phyloP scores from a whole-genome alignment of 1,284 basidiomycete genomes.

The Termitomyces sp. region DNA sequence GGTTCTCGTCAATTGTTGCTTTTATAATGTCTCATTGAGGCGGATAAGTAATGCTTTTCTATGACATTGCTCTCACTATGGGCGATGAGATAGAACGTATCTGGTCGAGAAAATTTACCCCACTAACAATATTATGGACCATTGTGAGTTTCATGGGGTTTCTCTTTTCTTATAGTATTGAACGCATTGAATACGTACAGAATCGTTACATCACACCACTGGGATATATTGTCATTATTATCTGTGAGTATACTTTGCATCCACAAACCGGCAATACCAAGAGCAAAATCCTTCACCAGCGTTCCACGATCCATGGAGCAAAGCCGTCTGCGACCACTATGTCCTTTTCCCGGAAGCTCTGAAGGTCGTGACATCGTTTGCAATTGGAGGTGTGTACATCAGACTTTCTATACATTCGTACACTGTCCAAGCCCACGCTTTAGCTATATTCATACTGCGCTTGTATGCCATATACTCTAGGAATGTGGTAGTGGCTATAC shows the following conservation, averaged over 20 bases:
- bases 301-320: conserved; percentile 30
- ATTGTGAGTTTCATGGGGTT: conserved; percentile 19
- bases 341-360: conserved; percentile 31
- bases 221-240: conserved; percentile 30
- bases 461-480: conserved; percentile 29
- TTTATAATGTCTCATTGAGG: neutral
- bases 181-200: conserved; percentile 14
- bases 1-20: neutral
- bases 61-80: conserved; percentile 30
- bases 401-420: neutral
- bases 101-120: conserved; percentile 25
- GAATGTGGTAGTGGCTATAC: conserved; percentile 17
- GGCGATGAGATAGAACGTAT: conserved; percentile 30
- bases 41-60: conserved; percentile 32
- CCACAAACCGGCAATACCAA: neutral
- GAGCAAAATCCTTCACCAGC: conserved; percentile 16
- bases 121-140: conserved; percentile 28
- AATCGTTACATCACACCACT: conserved; percentile 29
- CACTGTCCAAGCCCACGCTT: neutral
- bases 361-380: conserved; percentile 26
- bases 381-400: conserved; percentile 26
- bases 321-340: conserved; percentile 27
- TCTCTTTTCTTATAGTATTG: neutral
- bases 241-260: conserved; percentile 20
- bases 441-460: conserved; percentile 30